Evolutionary conservation across 1,139 yeast genomes (phyloP).

Genomic region (Sugiyamaella pinicola): DNA sequence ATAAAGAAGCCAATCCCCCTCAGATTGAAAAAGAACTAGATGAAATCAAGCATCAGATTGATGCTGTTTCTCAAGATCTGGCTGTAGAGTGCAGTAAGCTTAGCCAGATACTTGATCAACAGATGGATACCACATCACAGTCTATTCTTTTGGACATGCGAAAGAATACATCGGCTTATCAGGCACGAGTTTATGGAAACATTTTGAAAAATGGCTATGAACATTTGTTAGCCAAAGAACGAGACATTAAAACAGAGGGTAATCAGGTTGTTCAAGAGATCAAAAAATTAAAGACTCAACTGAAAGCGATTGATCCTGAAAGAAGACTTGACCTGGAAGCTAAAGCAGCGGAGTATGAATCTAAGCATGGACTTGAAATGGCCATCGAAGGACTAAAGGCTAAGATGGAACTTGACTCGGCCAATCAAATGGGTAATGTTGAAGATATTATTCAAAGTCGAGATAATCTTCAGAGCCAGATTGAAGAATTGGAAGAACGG

Average conservation of each 20-base stretch:
- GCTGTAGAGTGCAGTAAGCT: conserved; percentile 27
- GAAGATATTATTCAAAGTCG: conserved; percentile 15
- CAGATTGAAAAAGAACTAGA: conserved; percentile 12
- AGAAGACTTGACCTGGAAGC: conserved; percentile 4
- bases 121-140: conserved; percentile 13
- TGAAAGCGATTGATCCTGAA: not conserved
- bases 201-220: conserved; percentile 10
- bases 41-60: conserved; percentile 10
- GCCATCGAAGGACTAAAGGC: conserved; percentile 26
- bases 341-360: conserved; percentile 10
- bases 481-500: conserved; percentile 22
- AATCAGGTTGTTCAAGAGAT: conserved; percentile 14
- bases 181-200: conserved; percentile 7
- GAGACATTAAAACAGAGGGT: conserved; percentile 23
- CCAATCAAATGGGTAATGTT: conserved; percentile 13
- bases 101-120: conserved; percentile 26
- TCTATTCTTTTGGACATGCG: not conserved
- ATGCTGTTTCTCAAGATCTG: conserved; percentile 25
- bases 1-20: conserved; percentile 13
- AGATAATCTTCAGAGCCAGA: conserved; percentile 14
- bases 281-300: conserved; percentile 9
- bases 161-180: not conserved
- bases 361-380: conserved; percentile 17
- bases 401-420: conserved; percentile 21
- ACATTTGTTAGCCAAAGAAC: conserved; percentile 17